Evolutionary conservation across 805 yeast genomes (phyloP).

Genomic region (Yamadazyma scolyti): DNA sequence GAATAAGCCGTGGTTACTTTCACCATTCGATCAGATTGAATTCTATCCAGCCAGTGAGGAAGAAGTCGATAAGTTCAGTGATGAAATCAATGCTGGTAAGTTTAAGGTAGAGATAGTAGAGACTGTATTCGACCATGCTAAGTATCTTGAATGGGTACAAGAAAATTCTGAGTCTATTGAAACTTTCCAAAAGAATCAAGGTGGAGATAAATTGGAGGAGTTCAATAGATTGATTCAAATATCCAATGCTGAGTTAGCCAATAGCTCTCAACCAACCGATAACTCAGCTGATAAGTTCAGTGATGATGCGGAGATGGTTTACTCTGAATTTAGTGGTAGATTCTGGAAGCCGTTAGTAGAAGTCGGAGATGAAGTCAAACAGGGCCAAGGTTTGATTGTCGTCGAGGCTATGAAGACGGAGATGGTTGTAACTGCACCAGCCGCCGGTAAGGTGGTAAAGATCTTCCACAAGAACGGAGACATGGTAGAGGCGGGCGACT

Average conservation of each 20-base stretch:
- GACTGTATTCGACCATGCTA: conserved; percentile 75
- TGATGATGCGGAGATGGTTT: conserved; percentile 78
- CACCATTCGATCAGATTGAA: conserved; percentile 92
- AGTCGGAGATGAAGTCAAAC: conserved; percentile 70
- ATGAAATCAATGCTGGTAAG: conserved; percentile 75
- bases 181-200: conserved; percentile 60
- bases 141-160: conserved; percentile 75
- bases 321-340: conserved; percentile 95
- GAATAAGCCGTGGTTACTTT: conserved; percentile 77
- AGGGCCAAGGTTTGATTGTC: conserved; percentile 78
- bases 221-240: conserved; percentile 80
- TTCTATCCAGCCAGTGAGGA: conserved; percentile 88
- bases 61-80: conserved; percentile 68
- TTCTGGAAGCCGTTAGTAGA: conserved; percentile 89
- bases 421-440: conserved; percentile 79
- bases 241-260: conserved; percentile 69
- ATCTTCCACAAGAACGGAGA: conserved; percentile 83
- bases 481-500: conserved; percentile 95
- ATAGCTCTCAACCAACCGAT: conserved; percentile 44
- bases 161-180: conserved; percentile 71
- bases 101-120: conserved; percentile 74
- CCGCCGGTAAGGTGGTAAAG: conserved; percentile 67
- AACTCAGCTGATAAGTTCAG: conserved; percentile 55
- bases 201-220: conserved; percentile 80
- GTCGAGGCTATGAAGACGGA: conserved; percentile 99